phyloP scores from a whole-genome alignment of 192 early-diverging fungal species.

The Funneliformis geosporum region DNA sequence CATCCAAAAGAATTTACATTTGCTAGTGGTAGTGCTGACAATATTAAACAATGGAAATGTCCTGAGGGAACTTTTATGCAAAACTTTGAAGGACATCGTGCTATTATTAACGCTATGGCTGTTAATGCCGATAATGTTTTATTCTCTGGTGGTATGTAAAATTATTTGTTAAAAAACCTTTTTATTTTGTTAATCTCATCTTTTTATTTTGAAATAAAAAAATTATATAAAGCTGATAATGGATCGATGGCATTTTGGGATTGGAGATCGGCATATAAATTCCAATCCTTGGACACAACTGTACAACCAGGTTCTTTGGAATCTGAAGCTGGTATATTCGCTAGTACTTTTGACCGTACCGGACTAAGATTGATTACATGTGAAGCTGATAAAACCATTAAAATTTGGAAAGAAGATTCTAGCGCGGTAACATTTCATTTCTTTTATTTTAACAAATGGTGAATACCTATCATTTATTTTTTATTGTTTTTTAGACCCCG shows the following conservation, averaged over 20 bases:
- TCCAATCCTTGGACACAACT: constrained; percentile 84
- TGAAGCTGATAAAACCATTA: constrained; percentile 99
- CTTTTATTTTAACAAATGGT: neutral
- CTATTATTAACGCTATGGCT: constrained; percentile 89
- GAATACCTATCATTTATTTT: neutral
- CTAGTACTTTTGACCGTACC: constrained; percentile 92
- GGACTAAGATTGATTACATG: constrained; percentile 95
- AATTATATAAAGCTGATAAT: constrained; percentile 80
- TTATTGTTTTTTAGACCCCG: constrained; percentile 43
- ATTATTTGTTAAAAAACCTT: neutral
- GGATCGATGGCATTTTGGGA: constrained; percentile 98
- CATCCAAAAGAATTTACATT: constrained; percentile 96
- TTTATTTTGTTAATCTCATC: constrained; percentile 17
- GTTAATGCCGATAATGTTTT: constrained; percentile 92
- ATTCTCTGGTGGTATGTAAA: constrained; percentile 82
- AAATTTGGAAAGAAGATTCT: constrained; percentile 93
- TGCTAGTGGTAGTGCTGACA: constrained; percentile 84
- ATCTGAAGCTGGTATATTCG: constrained; percentile 94
- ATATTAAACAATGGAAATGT: constrained; percentile 97
- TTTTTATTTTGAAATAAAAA: no score
- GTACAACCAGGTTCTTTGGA: constrained; percentile 96
- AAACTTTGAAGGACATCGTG: constrained; percentile 82
- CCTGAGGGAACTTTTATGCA: constrained; percentile 95
- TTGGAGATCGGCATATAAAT: constrained; percentile 94
- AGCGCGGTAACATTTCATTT: constrained; percentile 61